A percentile compares a stretch with the other conserved stretches of the same genome.
phyloP scores from a whole-genome alignment of 306 rosid genomes.

The Phaseolus lunatus region DNA sequence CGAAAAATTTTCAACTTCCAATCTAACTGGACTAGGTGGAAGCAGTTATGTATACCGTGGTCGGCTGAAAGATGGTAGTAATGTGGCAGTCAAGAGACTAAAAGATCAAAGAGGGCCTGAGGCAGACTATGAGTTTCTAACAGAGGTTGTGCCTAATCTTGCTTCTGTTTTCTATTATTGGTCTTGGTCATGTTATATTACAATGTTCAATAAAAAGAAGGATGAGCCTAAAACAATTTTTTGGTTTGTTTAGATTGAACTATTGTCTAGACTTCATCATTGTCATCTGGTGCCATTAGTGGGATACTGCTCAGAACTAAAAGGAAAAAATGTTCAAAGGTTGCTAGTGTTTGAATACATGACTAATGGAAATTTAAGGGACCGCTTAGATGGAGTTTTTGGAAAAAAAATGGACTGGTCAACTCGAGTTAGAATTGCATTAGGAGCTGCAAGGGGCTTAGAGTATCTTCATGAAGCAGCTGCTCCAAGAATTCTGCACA shows the following conservation, averaged over 20 bases:
- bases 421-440: slow-evolving; percentile 84
- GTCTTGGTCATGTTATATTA: slow-evolving; percentile 23
- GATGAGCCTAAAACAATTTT: slow-evolving; percentile 17
- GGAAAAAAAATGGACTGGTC: slow-evolving; percentile 74
- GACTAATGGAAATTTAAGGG: slow-evolving; percentile 89
- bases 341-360: slow-evolving; percentile 82
- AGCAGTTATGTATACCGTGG: slow-evolving; percentile 94
- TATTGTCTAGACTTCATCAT: slow-evolving; percentile 90
- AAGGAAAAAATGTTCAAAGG: slow-evolving; percentile 79
- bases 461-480: slow-evolving; percentile 99
- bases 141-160: slow-evolving; percentile 68
- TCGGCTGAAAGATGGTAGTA: slow-evolving; percentile 65
- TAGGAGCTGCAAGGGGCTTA: slow-evolving; percentile 97
- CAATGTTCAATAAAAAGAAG: background rate
- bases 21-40: slow-evolving; percentile 88
- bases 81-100: slow-evolving; percentile 83
- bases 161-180: slow-evolving; percentile 41
- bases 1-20: slow-evolving; percentile 73
- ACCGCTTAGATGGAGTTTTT: slow-evolving; percentile 70
- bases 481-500: slow-evolving; percentile 94
- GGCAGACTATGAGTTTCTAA: slow-evolving; percentile 68
- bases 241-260: slow-evolving; percentile 74
- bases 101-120: slow-evolving; percentile 72
- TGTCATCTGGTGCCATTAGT: slow-evolving; percentile 90
- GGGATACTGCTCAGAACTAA: slow-evolving; percentile 88